Evolutionary conservation across 768 basidiomycete genomes (phyloP), one percentile per base, ranked within the genome.

Genomic region (Baorangia bicolor): DNA sequence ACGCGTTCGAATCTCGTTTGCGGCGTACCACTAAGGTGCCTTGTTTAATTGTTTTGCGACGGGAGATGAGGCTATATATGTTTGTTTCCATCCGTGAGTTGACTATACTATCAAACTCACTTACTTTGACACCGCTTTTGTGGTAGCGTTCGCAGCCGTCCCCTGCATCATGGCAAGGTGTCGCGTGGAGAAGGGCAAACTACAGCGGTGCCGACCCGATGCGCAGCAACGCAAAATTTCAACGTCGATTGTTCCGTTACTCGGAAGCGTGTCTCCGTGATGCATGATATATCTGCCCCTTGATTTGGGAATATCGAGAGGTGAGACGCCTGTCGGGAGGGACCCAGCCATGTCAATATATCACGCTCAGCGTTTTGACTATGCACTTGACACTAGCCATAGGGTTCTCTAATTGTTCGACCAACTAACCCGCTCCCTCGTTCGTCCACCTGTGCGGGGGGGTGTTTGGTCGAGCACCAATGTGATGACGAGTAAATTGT

Each of bases 1-100:
- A 60, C 56, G 58, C 66, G 55, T n/a, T 49, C 52, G 42, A 62
- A 62, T 55, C 62, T 37, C 40, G 51, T 46, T 46, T 61, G 67
- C 62, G n/a, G n/a, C 66, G 59, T 67, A 59, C 53, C 28, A 38
- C 42, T 30, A 28, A 51, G 38, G 61, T 63, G 34, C 59, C 54
- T 59, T 40, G 57, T 44, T 25, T 50, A 56, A 49, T 67, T 64
- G 60, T 63, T 51, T 30, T 54, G 47, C 28, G 48, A 56, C 20
- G 35, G 31, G 47, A 38, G 38, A 58, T 16, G 51, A 49, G 38
- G 34, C 27, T 52, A 58, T 66, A 64, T 50, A 55, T 53, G 42
- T 53, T 57, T 57, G 28, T 43, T 28, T 57, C 44, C 16, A 49
- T 25, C 53, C 34, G 55, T 50, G 56, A 53, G 49, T 54, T 52